These are phyloP conservation scores for Clausena lansium DNA, from an alignment of 345 rosid species.

Conservation along the genomic window DNA sequence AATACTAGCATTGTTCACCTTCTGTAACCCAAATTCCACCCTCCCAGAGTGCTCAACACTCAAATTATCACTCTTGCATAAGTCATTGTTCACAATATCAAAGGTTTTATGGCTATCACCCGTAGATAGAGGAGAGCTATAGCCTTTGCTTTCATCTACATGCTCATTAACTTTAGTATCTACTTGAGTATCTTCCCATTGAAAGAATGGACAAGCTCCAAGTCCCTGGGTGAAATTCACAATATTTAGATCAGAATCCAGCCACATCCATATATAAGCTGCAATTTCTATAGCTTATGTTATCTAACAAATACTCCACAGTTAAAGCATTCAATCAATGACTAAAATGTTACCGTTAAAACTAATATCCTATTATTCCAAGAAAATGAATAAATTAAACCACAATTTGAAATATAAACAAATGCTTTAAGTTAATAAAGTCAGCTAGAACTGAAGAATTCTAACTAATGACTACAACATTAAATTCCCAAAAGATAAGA, in stretches of 20 bases:
- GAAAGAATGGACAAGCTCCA: constrained; percentile 45
- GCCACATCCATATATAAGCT: neutral
- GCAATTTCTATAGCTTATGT: neutral
- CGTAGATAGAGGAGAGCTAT: neutral
- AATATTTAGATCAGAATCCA: constrained; percentile 5
- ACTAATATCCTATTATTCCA: neutral
- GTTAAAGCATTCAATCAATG: neutral
- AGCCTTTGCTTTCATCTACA: neutral
- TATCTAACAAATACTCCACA: neutral
- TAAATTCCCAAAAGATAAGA: neutral
- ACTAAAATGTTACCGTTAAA: neutral
- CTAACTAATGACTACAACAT: neutral
- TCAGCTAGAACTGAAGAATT: neutral
- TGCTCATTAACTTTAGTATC: neutral
- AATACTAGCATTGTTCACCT: neutral
- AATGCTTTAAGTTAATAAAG: neutral
- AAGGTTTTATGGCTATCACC: neutral
- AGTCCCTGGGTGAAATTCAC: constrained; percentile 30
- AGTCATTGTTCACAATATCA: neutral
- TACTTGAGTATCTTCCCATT: constrained; percentile 24
- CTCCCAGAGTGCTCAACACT: neutral
- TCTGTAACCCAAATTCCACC: neutral
- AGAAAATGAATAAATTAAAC: neutral
- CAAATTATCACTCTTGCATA: neutral
- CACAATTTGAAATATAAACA: neutral